Evolutionary conservation across 257 asterid species (phyloP).

Genomic region (Thymus mandschuricus): DNA sequence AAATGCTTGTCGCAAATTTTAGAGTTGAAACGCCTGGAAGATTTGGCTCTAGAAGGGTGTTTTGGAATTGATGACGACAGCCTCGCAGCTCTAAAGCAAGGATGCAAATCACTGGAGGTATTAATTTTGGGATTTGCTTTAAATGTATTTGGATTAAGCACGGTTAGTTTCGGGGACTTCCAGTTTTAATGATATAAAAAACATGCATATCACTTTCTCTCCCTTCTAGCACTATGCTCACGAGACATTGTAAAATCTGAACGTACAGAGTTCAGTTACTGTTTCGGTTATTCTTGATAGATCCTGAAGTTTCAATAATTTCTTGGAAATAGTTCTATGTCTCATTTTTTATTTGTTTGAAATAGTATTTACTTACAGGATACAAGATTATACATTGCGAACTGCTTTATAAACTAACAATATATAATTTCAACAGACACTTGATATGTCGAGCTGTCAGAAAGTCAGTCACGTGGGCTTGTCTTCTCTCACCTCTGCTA

Average conservation of each 20-base stretch:
- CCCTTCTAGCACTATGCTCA: too few relatives aligned
- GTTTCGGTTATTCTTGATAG: not conserved
- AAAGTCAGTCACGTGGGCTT: conserved; percentile 76
- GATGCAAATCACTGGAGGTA: conserved; percentile 82
- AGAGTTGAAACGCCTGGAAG: conserved; percentile 73
- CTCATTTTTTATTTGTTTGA: not conserved
- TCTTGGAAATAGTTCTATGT: not conserved
- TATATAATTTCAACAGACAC: conserved; percentile 56
- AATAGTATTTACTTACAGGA: not conserved
- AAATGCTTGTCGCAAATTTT: conserved; percentile 67
- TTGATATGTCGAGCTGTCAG: conserved; percentile 90
- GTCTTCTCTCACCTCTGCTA: conserved; percentile 70
- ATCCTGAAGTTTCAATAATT: not conserved
- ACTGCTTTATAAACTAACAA: not conserved
- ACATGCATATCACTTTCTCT: not conserved
- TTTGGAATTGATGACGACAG: conserved; percentile 78
- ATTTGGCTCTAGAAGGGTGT: conserved; percentile 84
- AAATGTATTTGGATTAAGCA: not conserved
- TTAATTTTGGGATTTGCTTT: conserved; percentile 6
- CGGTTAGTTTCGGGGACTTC: not conserved
- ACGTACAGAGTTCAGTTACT: not conserved
- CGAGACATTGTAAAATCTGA: not conserved
- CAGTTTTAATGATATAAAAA: not conserved
- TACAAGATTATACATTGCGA: too few relatives aligned
- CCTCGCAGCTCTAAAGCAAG: conserved; percentile 63